Evolutionary conservation across 1,139 yeast genomes (phyloP), one percentile per base, ranked within the genome.

Genomic region (Taiozyma sp.): DNA sequence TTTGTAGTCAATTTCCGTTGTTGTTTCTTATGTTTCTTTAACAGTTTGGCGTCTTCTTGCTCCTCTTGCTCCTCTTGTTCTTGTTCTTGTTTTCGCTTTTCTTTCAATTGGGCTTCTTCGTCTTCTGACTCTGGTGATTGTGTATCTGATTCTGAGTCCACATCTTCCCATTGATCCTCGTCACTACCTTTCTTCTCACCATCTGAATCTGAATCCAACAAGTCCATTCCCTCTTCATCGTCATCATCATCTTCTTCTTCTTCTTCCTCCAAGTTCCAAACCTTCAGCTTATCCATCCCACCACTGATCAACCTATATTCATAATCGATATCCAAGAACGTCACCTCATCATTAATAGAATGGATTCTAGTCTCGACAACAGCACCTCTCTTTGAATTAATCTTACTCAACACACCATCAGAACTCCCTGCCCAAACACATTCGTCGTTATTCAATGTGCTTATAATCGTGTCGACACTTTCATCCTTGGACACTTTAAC

Each of bases 381-480:
- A 59, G 78, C 80, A 3, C 95, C 91, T 29, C 72, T 69, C 54
- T 81, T 81, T 46, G 80, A 79, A 65, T 91, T 81, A 32, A 90
- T 78, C 57, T 87, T 78, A 61, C 82, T 82, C 34, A 90, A 74
- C 32, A 76, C 71, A n/a, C 97, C 97, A 58, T 89, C 90, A 16
- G 93, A 83, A 47, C 86, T 84, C 7, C 97, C 97, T 56, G 95
- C 88, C 85, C 90, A 87, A 2, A 87, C 82, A 48, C 81, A 78
- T 53, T 77, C 76, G 50, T 85, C 89, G 49, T 82, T 83, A 58
- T 86, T 84, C 78, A 87, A 80, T 3, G 95, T 87, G 3, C 92
- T 81, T 3, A 90, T 74, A 1, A 92, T 71, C 24, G 88, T 78
- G 65, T 92, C 98, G 22, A 92, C 79, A 22, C 95, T 85, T 38